Evolutionary conservation across 2,329 filamentous ascomycete genomes (phyloP).

Genomic region (Trichoderma pleuroti): DNA sequence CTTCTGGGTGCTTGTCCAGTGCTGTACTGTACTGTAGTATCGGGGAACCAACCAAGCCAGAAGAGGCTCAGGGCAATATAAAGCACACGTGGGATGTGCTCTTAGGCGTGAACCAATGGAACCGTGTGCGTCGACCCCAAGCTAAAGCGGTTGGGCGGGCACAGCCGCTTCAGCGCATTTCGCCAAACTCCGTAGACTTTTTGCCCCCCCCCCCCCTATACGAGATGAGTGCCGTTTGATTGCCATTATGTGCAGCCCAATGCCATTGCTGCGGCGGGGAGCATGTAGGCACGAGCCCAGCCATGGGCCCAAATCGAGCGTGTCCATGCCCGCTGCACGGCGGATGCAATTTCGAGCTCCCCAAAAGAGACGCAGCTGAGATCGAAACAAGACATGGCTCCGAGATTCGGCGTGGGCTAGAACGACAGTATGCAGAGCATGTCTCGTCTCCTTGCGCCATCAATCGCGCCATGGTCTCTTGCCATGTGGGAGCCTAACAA

Average conservation of each 20-base stretch:
- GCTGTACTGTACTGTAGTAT: background rate
- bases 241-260: background rate
- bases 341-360: background rate
- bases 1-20: background rate
- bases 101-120: conserved; percentile 9
- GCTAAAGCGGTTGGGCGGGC: conserved; percentile 4
- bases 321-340: background rate
- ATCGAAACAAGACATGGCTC: conserved; percentile 1
- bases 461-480: conserved; percentile 10
- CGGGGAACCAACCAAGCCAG: conserved; percentile 12
- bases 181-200: background rate
- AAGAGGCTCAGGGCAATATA: conserved; percentile 3
- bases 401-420: background rate
- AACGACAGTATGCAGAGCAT: background rate
- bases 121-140: background rate
- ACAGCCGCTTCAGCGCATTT: conserved; percentile 5
- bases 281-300: too few relatives aligned
- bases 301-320: background rate
- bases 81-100: conserved; percentile 15
- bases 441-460: background rate
- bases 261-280: background rate
- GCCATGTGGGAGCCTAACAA: conserved; percentile 18
- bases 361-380: background rate
- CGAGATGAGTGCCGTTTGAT: background rate
- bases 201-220: background rate